phyloP scores from a whole-genome alignment of 1,139 yeast genomes.

The Geotrichum carabidarum region DNA sequence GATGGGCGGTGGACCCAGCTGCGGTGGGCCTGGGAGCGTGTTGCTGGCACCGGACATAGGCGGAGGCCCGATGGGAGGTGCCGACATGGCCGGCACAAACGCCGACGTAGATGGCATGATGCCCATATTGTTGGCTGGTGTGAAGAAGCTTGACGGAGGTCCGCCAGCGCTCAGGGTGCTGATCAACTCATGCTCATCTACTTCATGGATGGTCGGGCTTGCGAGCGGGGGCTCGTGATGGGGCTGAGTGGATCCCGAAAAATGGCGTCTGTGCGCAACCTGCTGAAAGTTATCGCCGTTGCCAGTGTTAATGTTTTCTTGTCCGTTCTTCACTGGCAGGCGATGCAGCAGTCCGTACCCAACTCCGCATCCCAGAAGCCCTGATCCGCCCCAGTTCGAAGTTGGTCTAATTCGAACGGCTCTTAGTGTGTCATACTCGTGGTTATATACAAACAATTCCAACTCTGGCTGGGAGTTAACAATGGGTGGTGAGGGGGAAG shows the following conservation, averaged over 20 bases:
- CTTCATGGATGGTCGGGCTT: slow-evolving; percentile 6
- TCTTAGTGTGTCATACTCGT: slow-evolving; percentile 75
- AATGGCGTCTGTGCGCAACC: slow-evolving; percentile 1
- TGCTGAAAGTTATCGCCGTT: not conserved
- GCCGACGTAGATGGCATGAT: slow-evolving; percentile 6
- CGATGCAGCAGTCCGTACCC: slow-evolving; percentile 89
- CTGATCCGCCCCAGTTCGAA: slow-evolving; percentile 58
- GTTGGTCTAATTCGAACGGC: slow-evolving; percentile 77
- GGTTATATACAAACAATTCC: slow-evolving; percentile 77
- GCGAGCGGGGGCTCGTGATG: not conserved
- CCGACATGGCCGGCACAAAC: slow-evolving; percentile 15
- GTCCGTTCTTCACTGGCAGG: slow-evolving; percentile 53
- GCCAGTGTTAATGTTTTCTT: not conserved
- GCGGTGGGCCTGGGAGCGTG: not conserved
- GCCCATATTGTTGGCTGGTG: slow-evolving; percentile 6
- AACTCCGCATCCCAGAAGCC: slow-evolving; percentile 88
- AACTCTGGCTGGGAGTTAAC: slow-evolving; percentile 31
- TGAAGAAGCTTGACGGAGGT: slow-evolving; percentile 1
- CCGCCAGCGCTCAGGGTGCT: not conserved
- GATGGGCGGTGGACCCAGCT: not conserved
- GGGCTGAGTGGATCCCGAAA: not conserved
- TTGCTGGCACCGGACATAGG: not conserved
- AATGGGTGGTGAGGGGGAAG: not conserved
- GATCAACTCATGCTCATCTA: not conserved
- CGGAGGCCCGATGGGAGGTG: slow-evolving; percentile 18